These are phyloP conservation scores for Naganishia liquefaciens DNA, from an alignment of 1,284 basidiomycete species.

Conservation along the genomic window DNA sequence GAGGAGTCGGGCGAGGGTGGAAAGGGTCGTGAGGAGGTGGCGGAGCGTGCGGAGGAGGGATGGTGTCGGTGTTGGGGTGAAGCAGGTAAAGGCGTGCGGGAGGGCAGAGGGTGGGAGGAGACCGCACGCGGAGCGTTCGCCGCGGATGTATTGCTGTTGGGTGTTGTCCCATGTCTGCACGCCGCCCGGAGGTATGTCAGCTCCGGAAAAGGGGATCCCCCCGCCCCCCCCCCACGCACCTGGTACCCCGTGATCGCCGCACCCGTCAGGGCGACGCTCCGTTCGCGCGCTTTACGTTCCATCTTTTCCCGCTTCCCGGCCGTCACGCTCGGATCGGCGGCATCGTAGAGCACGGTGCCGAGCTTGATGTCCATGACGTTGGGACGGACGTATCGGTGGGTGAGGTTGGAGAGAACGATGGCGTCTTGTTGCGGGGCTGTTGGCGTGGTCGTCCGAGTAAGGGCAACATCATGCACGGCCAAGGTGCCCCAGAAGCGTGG, in stretches of 20 bases:
- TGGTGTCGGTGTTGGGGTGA: constrained; percentile 62
- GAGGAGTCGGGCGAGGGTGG: constrained; percentile 61
- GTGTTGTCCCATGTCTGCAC: constrained; percentile 70
- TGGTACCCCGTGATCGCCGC: constrained; percentile 85
- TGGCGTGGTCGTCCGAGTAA: too few relatives aligned
- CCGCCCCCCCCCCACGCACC: constrained; percentile 56
- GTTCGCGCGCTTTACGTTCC: constrained; percentile 67
- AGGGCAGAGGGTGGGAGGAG: constrained; percentile 69
- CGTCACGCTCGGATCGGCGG: constrained; percentile 56
- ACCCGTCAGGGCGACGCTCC: constrained; percentile 75
- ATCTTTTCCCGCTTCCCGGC: constrained; percentile 78
- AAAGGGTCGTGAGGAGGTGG: constrained; percentile 57
- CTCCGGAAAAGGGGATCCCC: neutral
- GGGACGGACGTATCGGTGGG: constrained; percentile 71
- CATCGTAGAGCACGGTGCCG: constrained; percentile 72
- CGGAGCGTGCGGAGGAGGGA: constrained; percentile 56
- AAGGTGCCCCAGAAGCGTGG: constrained; percentile 77
- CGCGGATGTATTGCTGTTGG: constrained; percentile 61
- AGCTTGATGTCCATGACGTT: constrained; percentile 91
- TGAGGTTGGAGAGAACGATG: constrained; percentile 82
- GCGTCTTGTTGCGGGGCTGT: constrained; percentile 57
- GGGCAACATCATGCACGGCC: constrained; percentile 59
- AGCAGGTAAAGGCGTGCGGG: constrained; percentile 70
- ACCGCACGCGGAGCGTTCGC: constrained; percentile 78
- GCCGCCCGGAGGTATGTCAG: neutral